Evolutionary conservation across 2,329 filamentous ascomycete genomes (phyloP).

Genomic region (Tolypocladium pustulatum): DNA sequence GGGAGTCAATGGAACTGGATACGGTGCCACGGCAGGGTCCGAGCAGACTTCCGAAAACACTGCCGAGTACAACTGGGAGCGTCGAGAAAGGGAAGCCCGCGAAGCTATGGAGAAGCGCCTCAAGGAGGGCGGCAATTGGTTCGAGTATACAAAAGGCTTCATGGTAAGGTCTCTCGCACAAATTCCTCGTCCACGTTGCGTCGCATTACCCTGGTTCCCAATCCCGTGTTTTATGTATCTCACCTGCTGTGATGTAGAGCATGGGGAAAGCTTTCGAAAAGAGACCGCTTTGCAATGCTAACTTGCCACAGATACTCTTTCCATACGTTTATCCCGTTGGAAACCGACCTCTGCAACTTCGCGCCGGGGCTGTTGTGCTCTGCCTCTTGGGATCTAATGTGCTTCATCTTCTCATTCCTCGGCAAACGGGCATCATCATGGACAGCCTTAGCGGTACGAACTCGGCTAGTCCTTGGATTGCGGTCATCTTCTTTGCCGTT

Average conservation of each 20-base stretch:
- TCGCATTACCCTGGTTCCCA: background rate
- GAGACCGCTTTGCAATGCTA: background rate
- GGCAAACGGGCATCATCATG: slow-evolving; percentile 70
- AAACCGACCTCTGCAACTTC: slow-evolving; percentile 54
- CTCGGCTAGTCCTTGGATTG: slow-evolving; percentile 38
- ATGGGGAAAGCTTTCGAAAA: background rate
- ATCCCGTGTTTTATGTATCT: background rate
- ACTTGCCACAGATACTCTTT: slow-evolving; percentile 50
- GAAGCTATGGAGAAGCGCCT: slow-evolving; percentile 57
- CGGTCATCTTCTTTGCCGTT: slow-evolving; percentile 39
- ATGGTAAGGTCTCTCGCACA: slow-evolving; percentile 27
- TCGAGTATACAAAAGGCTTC: slow-evolving; percentile 67
- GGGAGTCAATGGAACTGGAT: slow-evolving; percentile 18
- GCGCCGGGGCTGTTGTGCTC: slow-evolving; percentile 53
- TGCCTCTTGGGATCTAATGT: slow-evolving; percentile 62
- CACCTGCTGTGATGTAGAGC: background rate
- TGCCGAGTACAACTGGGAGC: slow-evolving; percentile 45
- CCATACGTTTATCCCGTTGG: slow-evolving; percentile 71
- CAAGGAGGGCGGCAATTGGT: slow-evolving; percentile 67
- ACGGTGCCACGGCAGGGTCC: slow-evolving; percentile 30
- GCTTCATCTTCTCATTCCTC: slow-evolving; percentile 68
- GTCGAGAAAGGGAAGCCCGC: slow-evolving; percentile 38
- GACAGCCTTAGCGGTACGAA: slow-evolving; percentile 49
- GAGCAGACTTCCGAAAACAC: slow-evolving; percentile 26
- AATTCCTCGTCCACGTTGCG: background rate